Evolutionary conservation across 2,329 filamentous ascomycete species (phyloP).

Genomic region (Cryphonectria japonica): DNA sequence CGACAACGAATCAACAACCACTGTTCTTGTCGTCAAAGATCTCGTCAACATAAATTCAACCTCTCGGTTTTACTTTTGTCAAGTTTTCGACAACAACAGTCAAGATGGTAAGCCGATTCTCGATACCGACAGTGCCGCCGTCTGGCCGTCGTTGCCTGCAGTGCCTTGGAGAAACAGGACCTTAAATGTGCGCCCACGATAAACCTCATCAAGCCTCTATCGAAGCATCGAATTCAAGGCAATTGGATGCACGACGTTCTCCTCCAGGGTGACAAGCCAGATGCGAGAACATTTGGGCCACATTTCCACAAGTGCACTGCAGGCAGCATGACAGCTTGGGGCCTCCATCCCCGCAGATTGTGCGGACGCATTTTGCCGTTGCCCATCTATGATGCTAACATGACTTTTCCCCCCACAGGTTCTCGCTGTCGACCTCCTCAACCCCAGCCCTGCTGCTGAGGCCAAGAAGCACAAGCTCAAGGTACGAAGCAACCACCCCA

Average conservation of each 20-base stretch:
- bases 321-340: neutral
- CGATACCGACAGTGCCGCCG: slow-evolving; percentile 20
- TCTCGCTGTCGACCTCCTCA: slow-evolving; percentile 99
- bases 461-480: slow-evolving; percentile 99
- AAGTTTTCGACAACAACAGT: slow-evolving; percentile 53
- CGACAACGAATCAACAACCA: slow-evolving; percentile 26
- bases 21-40: slow-evolving; percentile 53
- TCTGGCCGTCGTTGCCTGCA: slow-evolving; percentile 15
- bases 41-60: slow-evolving; percentile 51
- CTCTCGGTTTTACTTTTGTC: slow-evolving; percentile 49
- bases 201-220: slow-evolving; percentile 13
- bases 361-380: slow-evolving; percentile 10
- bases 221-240: neutral
- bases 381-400: slow-evolving; percentile 49
- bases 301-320: neutral
- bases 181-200: slow-evolving; percentile 19
- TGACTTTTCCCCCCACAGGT: slow-evolving; percentile 66
- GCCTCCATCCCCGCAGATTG: neutral
- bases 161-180: slow-evolving; percentile 16
- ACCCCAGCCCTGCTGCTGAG: slow-evolving; percentile 97
- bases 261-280: slow-evolving; percentile 2
- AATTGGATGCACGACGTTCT: neutral
- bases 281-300: slow-evolving; percentile 21
- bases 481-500: slow-evolving; percentile 61
- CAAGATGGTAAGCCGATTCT: slow-evolving; percentile 68